These are phyloP conservation scores for Hypoxylon cercidicola DNA, from an alignment of 495 filamentous ascomycete genomes.

Conservation along the genomic window DNA sequence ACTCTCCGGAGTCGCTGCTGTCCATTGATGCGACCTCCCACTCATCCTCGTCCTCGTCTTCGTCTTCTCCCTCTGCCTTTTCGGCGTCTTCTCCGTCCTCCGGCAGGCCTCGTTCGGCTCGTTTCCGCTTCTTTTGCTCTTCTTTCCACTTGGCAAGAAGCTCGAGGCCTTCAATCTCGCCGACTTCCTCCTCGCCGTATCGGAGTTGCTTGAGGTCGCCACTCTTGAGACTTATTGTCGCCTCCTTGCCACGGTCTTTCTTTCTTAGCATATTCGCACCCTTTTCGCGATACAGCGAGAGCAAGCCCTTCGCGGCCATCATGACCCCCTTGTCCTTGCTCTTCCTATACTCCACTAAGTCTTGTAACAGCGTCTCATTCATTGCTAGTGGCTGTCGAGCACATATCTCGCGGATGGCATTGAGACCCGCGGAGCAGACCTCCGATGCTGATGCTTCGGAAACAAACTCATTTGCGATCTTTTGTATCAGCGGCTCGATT, in stretches of 20 bases:
- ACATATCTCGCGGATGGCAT: constrained; percentile 94
- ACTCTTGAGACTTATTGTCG: constrained; percentile 79
- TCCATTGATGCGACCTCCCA: constrained; percentile 88
- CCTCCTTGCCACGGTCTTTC: constrained; percentile 90
- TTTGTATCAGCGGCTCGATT: constrained; percentile 89
- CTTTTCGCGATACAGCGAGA: constrained; percentile 90
- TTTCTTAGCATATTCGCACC: constrained; percentile 89
- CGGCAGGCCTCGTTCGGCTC: constrained; percentile 69
- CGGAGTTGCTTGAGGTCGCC: constrained; percentile 75
- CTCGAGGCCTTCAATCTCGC: constrained; percentile 92
- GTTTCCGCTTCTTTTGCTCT: constrained; percentile 79
- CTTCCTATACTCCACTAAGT: constrained; percentile 94
- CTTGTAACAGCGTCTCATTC: constrained; percentile 94
- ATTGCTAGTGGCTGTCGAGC: constrained; percentile 92
- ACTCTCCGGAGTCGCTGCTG: constrained; percentile 82
- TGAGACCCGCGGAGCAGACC: constrained; percentile 92
- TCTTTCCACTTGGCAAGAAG: constrained; percentile 93
- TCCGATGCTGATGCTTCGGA: constrained; percentile 92
- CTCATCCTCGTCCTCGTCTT: constrained; percentile 76
- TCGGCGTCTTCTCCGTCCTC: constrained; percentile 51
- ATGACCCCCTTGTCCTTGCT: constrained; percentile 97
- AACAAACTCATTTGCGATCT: constrained; percentile 98
- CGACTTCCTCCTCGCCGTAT: constrained; percentile 82
- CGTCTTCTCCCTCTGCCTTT: constrained; percentile 62
- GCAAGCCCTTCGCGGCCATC: constrained; percentile 93